phyloP scores from a whole-genome alignment of 352 stramenopile species.

The Pythium dissimile region DNA sequence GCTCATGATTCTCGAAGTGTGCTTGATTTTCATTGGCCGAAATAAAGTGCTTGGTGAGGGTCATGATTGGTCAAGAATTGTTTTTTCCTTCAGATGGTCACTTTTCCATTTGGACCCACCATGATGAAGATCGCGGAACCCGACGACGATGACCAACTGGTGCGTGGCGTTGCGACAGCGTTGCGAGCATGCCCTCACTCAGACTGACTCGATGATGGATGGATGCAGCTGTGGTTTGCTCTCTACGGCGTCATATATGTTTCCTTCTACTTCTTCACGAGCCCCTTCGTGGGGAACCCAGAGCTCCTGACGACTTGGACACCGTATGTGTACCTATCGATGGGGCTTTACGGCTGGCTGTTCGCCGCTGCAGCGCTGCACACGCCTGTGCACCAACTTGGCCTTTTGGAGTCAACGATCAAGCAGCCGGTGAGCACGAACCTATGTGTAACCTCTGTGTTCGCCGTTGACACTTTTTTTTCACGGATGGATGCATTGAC shows the following conservation, averaged over 20 bases:
- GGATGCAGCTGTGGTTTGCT: slow-evolving; percentile 70
- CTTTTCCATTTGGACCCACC: background rate
- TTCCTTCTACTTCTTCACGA: slow-evolving; percentile 89
- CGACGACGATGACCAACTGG: slow-evolving; percentile 24
- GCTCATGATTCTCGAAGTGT: no score
- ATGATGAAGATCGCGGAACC: slow-evolving; percentile 2
- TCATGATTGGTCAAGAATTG: no score
- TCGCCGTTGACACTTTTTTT: background rate
- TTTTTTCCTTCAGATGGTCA: no score
- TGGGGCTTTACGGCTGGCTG: slow-evolving; percentile 84
- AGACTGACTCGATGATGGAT: background rate
- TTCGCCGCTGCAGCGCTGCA: slow-evolving; percentile 72
- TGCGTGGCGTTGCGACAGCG: background rate
- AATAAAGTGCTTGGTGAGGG: no score
- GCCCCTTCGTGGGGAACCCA: slow-evolving; percentile 80
- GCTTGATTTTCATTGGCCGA: no score
- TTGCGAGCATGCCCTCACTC: background rate
- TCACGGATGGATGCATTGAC: background rate
- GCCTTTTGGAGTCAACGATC: slow-evolving; percentile 74
- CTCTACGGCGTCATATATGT: slow-evolving; percentile 79
- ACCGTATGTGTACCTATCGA: slow-evolving; percentile 85
- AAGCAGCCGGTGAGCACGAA: slow-evolving; percentile 65
- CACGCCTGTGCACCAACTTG: slow-evolving; percentile 65
- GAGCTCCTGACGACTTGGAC: slow-evolving; percentile 85
- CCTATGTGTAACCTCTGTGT: background rate